These are phyloP conservation scores for Taiwanofungus camphoratus DNA, from an alignment of 1,284 basidiomycete species.

Conservation along the genomic window DNA sequence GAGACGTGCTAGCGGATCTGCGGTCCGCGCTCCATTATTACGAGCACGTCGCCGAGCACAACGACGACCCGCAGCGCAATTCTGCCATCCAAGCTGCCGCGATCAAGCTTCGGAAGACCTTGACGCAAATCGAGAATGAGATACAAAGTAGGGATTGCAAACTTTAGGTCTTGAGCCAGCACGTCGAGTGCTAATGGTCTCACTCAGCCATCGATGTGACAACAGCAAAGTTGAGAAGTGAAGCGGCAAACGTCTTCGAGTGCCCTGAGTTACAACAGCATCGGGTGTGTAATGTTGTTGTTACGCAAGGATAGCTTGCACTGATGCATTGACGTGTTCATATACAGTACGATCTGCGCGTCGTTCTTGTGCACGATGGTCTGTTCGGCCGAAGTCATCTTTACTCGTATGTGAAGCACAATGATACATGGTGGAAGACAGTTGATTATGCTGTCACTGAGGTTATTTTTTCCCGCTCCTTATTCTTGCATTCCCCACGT, in stretches of 20 bases:
- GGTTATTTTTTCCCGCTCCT: constrained; percentile 28
- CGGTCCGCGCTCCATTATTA: constrained; percentile 61
- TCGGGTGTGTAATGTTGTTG: constrained; percentile 35
- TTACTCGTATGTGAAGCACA: constrained; percentile 68
- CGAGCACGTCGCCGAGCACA: constrained; percentile 52
- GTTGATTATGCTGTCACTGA: constrained; percentile 64
- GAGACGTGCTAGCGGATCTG: constrained; percentile 56
- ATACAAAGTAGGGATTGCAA: constrained; percentile 40
- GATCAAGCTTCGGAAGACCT: constrained; percentile 43
- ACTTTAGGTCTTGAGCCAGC: background rate
- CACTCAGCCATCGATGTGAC: constrained; percentile 45
- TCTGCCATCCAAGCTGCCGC: constrained; percentile 37
- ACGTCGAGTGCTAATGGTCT: background rate
- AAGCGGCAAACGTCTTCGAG: constrained; percentile 44
- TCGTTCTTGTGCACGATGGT: constrained; percentile 69
- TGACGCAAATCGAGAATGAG: constrained; percentile 46
- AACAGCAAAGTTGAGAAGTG: constrained; percentile 38
- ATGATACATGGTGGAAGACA: constrained; percentile 71
- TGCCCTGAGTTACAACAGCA: constrained; percentile 55
- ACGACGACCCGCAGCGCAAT: constrained; percentile 42
- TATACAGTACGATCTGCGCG: constrained; percentile 67
- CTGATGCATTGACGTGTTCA: background rate
- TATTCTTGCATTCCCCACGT: background rate
- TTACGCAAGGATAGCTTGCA: background rate
- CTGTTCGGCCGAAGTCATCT: constrained; percentile 66